Evolutionary conservation across 441 rosid species (phyloP).

Genomic region (Erysimum cheiri): DNA sequence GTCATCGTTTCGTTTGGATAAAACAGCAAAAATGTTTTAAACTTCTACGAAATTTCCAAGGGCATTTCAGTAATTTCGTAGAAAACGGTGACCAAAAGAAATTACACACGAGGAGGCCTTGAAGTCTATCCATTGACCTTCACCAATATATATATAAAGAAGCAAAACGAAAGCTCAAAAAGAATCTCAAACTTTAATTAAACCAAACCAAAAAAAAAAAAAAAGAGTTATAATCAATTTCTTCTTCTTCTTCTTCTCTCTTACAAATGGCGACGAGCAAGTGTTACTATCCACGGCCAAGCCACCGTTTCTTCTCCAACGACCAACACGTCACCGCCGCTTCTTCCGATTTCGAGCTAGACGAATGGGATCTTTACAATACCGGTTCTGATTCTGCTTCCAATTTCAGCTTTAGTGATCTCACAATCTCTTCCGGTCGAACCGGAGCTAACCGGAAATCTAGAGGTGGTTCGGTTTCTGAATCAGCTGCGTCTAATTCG

Average conservation of each 20-base stretch:
- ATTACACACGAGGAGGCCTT: slow-evolving; percentile 23
- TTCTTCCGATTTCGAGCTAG: slow-evolving; percentile 69
- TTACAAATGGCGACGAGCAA: slow-evolving; percentile 74
- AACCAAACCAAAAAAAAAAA: background rate
- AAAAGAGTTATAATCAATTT: background rate
- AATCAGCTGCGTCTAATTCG: slow-evolving; percentile 47
- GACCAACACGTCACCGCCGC: slow-evolving; percentile 44
- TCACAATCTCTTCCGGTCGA: slow-evolving; percentile 27
- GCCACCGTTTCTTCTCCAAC: slow-evolving; percentile 59
- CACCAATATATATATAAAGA: slow-evolving; percentile 4
- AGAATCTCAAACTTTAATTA: background rate
- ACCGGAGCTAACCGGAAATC: slow-evolving; percentile 37
- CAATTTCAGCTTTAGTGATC: slow-evolving; percentile 41
- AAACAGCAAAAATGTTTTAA: background rate
- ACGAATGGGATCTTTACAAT: slow-evolving; percentile 78
- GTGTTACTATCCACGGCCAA: slow-evolving; percentile 60
- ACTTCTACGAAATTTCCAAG: slow-evolving; percentile 26
- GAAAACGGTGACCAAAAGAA: background rate
- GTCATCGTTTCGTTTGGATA: slow-evolving; percentile 40
- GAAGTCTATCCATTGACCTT: slow-evolving; percentile 45
- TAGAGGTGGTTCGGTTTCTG: slow-evolving; percentile 15
- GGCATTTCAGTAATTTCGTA: background rate
- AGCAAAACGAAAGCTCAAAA: background rate
- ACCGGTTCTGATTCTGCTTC: slow-evolving; percentile 47
- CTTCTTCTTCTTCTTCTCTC: slow-evolving; percentile 13